These are phyloP conservation scores for Borovskyia barvae DNA, from an alignment of 208 protist genomes.

Conservation along the genomic window DNA sequence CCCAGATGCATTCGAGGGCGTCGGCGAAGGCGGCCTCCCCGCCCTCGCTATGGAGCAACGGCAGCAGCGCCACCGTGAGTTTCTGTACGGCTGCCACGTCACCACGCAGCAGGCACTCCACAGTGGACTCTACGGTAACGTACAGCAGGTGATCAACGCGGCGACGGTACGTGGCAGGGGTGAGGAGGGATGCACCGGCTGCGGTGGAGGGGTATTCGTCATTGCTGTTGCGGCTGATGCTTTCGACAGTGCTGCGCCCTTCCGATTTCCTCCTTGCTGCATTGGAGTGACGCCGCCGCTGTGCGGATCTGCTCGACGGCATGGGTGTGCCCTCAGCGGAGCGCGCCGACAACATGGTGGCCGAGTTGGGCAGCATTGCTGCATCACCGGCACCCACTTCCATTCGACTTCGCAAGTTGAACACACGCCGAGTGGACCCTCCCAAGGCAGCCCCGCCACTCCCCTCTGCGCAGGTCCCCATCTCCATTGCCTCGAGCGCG, in stretches of 20 bases:
- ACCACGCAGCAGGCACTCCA: constrained; percentile 24
- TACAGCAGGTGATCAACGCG: constrained; percentile 9
- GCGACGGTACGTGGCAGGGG: constrained; percentile 10
- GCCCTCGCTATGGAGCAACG: constrained; percentile 22
- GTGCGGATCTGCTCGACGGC: no score
- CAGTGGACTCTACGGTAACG: constrained; percentile 3
- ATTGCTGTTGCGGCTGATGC: no score
- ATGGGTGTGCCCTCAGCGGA: no score
- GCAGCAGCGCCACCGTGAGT: constrained; percentile 13
- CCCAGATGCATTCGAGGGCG: constrained; percentile 20
- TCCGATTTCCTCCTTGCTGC: no score
- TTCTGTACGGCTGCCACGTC: constrained; percentile 12
- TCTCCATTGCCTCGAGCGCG: constrained; percentile 1
- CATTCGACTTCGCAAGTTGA: background rate
- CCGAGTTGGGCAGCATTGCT: background rate
- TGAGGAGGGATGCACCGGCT: no score
- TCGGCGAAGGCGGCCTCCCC: constrained; percentile 22
- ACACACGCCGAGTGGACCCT: background rate
- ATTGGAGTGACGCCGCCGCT: no score
- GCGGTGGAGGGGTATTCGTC: no score
- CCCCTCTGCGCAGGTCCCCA: background rate
- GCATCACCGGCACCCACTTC: background rate
- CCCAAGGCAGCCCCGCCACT: no score
- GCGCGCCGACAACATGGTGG: background rate
- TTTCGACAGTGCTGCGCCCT: no score